Conservation (phyloP, 1,139 yeast species). For the Kodamaea sp. region DNA sequence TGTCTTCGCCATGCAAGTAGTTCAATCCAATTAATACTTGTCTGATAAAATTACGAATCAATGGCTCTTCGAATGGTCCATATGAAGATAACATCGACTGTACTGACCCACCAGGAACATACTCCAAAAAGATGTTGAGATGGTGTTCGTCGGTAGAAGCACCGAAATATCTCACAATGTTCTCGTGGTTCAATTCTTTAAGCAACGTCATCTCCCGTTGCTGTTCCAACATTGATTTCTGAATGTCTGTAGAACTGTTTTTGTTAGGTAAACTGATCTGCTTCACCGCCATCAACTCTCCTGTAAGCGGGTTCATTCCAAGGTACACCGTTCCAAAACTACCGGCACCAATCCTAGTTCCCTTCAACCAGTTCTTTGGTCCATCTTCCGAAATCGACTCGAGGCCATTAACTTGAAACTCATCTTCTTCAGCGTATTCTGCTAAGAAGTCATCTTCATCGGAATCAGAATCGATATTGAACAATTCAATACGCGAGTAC, state of each 20-base stretch:
- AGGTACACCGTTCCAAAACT: conserved; percentile 91
- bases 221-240: conserved; percentile 73
- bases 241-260: conserved; percentile 42
- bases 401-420: conserved; percentile 14
- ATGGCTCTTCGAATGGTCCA: conserved; percentile 91
- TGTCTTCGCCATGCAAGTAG: conserved; percentile 78
- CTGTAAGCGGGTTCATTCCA: conserved; percentile 90
- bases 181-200: conserved; percentile 82
- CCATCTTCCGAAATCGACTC: conserved; percentile 33
- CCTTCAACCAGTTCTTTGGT: conserved; percentile 87
- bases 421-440: conserved; percentile 27
- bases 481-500: conserved; percentile 51
- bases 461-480: conserved; percentile 45
- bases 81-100: conserved; percentile 81
- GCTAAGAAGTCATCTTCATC: conserved; percentile 38
- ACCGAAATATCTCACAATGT: conserved; percentile 89
- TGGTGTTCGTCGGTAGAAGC: conserved; percentile 71
- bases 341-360: conserved; percentile 92
- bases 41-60: conserved; percentile 77
- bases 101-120: conserved; percentile 96
- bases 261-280: conserved; percentile 74
- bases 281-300: conserved; percentile 96
- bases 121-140: conserved; percentile 85
- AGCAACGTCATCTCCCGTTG: conserved; percentile 82
- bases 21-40: conserved; percentile 82